phyloP scores from a whole-genome alignment of 1,284 basidiomycete genomes.

The Sporisorium graminicola region DNA sequence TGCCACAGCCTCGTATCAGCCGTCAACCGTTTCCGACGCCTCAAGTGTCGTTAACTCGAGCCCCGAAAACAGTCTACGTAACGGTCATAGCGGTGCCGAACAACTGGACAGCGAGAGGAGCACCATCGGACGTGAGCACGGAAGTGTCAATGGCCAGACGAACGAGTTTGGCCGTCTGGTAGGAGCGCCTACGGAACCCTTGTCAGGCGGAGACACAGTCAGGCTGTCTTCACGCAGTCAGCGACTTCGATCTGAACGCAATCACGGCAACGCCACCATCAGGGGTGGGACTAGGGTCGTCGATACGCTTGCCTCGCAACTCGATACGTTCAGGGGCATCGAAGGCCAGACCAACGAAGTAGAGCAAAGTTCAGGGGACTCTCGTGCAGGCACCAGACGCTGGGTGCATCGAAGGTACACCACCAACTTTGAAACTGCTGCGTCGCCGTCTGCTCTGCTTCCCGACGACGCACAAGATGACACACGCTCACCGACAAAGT shows the following conservation, averaged over 20 bases:
- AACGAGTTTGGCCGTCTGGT: conserved; percentile 2
- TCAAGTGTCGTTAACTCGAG: conserved; percentile 28
- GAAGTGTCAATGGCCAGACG: neutral
- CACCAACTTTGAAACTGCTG: conserved; percentile 9
- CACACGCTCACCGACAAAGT: conserved; percentile 16
- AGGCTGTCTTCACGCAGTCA: conserved; percentile 17
- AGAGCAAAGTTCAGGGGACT: neutral
- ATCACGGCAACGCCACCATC: conserved; percentile 3
- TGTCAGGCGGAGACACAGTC: conserved; percentile 12
- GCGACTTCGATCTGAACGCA: neutral
- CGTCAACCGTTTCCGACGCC: conserved; percentile 18
- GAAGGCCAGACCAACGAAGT: neutral
- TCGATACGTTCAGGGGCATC: conserved; percentile 16
- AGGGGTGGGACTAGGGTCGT: conserved; percentile 22
- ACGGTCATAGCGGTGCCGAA: conserved; percentile 11
- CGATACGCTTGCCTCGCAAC: conserved; percentile 32
- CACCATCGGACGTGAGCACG: conserved; percentile 9
- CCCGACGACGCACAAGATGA: neutral
- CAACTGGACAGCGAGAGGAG: conserved; percentile 32
- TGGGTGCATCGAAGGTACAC: conserved; percentile 16
- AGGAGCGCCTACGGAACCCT: neutral
- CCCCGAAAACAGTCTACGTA: conserved; percentile 28
- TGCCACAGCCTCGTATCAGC: conserved; percentile 42
- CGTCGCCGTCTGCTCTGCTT: neutral
- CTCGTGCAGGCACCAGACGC: neutral